These are phyloP conservation scores for Fusarium oxysporum DNA, from an alignment of 2,329 filamentous ascomycete genomes.

Conservation along the genomic window DNA sequence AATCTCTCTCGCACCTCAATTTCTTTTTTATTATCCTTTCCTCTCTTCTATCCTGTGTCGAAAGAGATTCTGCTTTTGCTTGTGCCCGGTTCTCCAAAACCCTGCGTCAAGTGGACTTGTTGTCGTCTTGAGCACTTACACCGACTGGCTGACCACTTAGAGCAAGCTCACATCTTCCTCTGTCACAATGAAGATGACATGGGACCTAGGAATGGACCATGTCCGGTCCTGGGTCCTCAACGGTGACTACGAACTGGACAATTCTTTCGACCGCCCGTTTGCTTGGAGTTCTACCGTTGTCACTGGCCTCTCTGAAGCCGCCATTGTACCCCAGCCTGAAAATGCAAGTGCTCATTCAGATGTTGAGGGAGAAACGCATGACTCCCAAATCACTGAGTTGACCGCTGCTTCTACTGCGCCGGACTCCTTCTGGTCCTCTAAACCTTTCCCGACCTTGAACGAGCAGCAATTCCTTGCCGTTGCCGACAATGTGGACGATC, in stretches of 20 bases:
- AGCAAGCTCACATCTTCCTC: conserved; percentile 14
- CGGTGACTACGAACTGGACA: conserved; percentile 37
- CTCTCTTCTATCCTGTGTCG: not conserved
- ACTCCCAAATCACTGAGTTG: conserved; percentile 16
- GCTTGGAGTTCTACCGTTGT: conserved; percentile 43
- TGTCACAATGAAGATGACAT: conserved; percentile 44
- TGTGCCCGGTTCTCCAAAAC: not conserved
- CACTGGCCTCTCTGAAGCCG: conserved; percentile 43
- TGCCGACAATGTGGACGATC: conserved; percentile 35
- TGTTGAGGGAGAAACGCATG: conserved; percentile 10
- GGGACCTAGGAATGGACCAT: conserved; percentile 46
- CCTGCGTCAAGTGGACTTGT: not conserved
- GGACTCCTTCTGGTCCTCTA: conserved; percentile 15
- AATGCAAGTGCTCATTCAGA: conserved; percentile 39
- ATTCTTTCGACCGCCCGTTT: conserved; percentile 38
- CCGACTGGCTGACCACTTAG: conserved; percentile 6
- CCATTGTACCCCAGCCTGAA: conserved; percentile 28
- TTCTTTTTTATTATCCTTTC: conserved; percentile 11
- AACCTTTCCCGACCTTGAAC: conserved; percentile 10
- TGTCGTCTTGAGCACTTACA: conserved; percentile 8
- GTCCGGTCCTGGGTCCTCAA: conserved; percentile 46
- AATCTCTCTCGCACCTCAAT: conserved; percentile 22
- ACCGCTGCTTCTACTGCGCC: conserved; percentile 25
- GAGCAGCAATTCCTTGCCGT: conserved; percentile 27
- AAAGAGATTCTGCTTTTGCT: not conserved